Base-by-base conservation (phyloP, 2,329 filamentous ascomycete genomes). In the Aspergillus sp. region DNA sequence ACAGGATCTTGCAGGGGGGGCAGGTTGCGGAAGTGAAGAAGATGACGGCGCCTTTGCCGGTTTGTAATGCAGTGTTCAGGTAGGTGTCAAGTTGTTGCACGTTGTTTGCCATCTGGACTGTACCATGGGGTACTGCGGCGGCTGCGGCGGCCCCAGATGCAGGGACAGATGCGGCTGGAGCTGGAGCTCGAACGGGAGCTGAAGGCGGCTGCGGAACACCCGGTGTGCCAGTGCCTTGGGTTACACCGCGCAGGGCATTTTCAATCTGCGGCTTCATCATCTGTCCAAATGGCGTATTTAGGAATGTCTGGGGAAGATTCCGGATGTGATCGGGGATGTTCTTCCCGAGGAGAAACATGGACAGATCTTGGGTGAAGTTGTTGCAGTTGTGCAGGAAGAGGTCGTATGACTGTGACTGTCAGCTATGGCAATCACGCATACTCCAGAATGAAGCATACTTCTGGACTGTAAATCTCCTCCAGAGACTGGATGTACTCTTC, bases 1-100 rank as follows among this genome's bases (percentile, higher is more conserved):
- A 94, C 2, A 91, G 78, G 13, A 82, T 70, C 65, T 86, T 91
- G 77, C 91, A 96, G 0, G 90, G 90, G 1, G 82, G 79, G 62
- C 90, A 96, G 2, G 85, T 93, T 2, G 86, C 81, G 3, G 88
- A 95, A 0, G 91, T 96, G 71, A 97, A 97, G 74, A 96, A 96
- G 48, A 96, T 78, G 33, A 91, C 80, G 0, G 88, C 88, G 51
- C 85, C 89, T 12, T 39, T 39, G 10, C 37, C 15, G 1, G 85
- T 83, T 4, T 78, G 74, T 23, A 75, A 75, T 0, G 86, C 85
- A 1, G 72, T 70, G 1, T 71, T 64, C 5, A 93, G 72, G 1
- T 84, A 69, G 15, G 70, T 70, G 33, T 88, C 77, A 1, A 93
- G 69, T 23, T 84, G 79, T 4, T 70, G 66, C 4, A 84, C 66